Percentiles rank a stretch among this genome's conserved stretches.
Conservation (phyloP, 2,329 filamentous ascomycete species). For the Microascus cirrosus region DNA sequence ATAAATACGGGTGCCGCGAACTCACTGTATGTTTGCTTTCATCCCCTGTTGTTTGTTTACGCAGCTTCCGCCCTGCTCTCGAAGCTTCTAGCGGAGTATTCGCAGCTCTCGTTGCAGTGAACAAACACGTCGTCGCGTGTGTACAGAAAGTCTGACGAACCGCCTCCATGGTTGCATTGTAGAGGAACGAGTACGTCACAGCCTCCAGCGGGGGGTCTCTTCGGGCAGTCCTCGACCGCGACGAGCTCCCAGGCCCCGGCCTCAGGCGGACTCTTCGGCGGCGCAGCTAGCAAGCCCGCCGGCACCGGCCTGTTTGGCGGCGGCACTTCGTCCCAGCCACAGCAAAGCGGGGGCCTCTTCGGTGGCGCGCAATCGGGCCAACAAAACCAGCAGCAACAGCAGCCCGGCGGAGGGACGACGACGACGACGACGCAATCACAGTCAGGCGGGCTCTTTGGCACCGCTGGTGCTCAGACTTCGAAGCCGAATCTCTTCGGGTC, state of each 20-base stretch:
- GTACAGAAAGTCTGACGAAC: background rate
- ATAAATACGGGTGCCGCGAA: conserved; percentile 55
- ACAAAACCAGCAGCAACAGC: conserved; percentile 1
- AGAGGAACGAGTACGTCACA: background rate
- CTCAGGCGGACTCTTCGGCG: conserved; percentile 24
- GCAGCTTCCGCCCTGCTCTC: background rate
- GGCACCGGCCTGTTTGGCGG: conserved; percentile 19
- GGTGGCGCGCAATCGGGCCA: conserved; percentile 10
- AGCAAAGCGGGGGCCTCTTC: conserved; percentile 18
- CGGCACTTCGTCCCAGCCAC: conserved; percentile 13
- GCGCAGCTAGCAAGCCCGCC: conserved; percentile 16
- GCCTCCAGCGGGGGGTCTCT: background rate
- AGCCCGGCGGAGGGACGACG: conserved; percentile 1
- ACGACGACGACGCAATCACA: background rate
- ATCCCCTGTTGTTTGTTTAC: background rate
- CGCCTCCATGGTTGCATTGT: background rate
- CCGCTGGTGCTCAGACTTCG: conserved; percentile 6
- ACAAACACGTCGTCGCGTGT: background rate
- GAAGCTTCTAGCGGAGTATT: background rate
- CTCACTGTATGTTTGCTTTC: background rate
- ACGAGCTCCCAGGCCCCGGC: conserved; percentile 18
- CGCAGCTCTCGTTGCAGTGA: background rate
- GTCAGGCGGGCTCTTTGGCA: conserved; percentile 14
- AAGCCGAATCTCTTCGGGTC: conserved; percentile 1
- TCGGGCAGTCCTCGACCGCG: conserved; percentile 12